Percentiles rank a stretch among this genome's conserved stretches.
Conservation (phyloP, 164 flowering plant species). For the Kingdonia uniflora region DNA sequence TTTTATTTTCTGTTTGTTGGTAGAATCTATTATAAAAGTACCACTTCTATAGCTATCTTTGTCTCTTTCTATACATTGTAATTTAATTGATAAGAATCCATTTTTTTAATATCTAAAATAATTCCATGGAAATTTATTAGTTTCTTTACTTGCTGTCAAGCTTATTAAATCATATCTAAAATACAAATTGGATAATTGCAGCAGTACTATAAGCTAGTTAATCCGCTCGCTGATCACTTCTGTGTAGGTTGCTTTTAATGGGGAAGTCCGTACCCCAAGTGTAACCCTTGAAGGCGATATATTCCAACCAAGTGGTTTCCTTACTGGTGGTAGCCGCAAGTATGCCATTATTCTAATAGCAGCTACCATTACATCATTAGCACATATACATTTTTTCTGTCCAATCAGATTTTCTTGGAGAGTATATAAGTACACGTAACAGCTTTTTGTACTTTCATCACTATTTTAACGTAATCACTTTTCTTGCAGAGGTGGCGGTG, state of each 20-base stretch:
- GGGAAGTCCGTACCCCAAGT: constrained; percentile 51
- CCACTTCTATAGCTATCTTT: too few species aligned
- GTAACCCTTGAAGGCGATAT: constrained; percentile 96
- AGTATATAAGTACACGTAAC: neutral
- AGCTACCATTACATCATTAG: neutral
- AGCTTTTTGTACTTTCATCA: neutral
- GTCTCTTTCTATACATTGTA: too few species aligned
- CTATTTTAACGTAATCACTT: constrained; percentile 12
- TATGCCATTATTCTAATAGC: constrained; percentile 18
- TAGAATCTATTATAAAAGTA: too few species aligned
- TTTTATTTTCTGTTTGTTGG: too few species aligned
- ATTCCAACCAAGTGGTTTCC: constrained; percentile 90
- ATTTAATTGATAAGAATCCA: too few species aligned
- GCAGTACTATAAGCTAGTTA: neutral
- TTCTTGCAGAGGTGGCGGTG: constrained; percentile 79
- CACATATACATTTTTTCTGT: neutral
- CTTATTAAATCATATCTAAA: too few species aligned
- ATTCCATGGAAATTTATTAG: too few species aligned
- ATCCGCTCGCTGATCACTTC: constrained; percentile 2
- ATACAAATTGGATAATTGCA: too few species aligned
- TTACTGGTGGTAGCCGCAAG: constrained; percentile 99
- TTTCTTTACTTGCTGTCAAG: too few species aligned
- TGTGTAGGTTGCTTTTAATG: constrained; percentile 71
- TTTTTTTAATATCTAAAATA: too few species aligned
- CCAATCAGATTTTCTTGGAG: neutral